A percentile compares a stretch with the other conserved stretches of the same genome.
phyloP scores from a whole-genome alignment of 352 stramenopile genomes.

The Pythium diclinum region DNA sequence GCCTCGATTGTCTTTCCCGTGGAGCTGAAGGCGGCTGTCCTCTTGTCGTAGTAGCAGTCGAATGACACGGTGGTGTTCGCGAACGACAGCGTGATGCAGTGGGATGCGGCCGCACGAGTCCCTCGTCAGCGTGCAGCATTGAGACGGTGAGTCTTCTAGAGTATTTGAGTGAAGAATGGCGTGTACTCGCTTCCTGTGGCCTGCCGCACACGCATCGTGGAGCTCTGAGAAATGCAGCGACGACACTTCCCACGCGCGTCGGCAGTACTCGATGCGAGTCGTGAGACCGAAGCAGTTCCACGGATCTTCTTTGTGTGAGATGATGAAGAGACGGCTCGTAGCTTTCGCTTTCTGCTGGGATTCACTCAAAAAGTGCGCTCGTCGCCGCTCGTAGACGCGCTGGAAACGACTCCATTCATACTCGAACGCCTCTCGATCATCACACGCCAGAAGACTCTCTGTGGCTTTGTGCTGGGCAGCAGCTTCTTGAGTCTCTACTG shows the following conservation, averaged over 20 bases:
- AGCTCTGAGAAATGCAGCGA: conserved; percentile 32
- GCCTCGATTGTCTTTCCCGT: conserved; percentile 36
- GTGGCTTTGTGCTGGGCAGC: not conserved
- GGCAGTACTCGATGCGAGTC: conserved; percentile 20
- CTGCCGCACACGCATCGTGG: conserved; percentile 32
- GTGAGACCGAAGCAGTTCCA: conserved; percentile 42
- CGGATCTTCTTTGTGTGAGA: conserved; percentile 19
- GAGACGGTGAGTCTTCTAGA: too few relatives aligned
- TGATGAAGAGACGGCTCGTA: conserved; percentile 12
- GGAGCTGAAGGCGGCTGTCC: conserved; percentile 43
- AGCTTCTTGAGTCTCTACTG: too few relatives aligned
- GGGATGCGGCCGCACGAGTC: conserved; percentile 41
- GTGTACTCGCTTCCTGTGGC: conserved; percentile 23
- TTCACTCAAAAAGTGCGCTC: not conserved
- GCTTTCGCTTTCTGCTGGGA: conserved; percentile 3
- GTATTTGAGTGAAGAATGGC: conserved; percentile 15
- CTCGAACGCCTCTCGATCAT: not conserved
- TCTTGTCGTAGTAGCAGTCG: conserved; percentile 32
- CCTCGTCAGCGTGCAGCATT: conserved; percentile 28
- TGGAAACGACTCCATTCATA: conserved; percentile 11
- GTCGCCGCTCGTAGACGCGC: conserved; percentile 2
- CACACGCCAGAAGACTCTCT: not conserved
- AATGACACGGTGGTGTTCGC: conserved; percentile 32
- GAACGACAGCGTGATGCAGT: conserved; percentile 54
- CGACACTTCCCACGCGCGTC: conserved; percentile 35